Base-by-base conservation (phyloP, 352 stramenopile genomes). In the Pythium folliculosum region DNA sequence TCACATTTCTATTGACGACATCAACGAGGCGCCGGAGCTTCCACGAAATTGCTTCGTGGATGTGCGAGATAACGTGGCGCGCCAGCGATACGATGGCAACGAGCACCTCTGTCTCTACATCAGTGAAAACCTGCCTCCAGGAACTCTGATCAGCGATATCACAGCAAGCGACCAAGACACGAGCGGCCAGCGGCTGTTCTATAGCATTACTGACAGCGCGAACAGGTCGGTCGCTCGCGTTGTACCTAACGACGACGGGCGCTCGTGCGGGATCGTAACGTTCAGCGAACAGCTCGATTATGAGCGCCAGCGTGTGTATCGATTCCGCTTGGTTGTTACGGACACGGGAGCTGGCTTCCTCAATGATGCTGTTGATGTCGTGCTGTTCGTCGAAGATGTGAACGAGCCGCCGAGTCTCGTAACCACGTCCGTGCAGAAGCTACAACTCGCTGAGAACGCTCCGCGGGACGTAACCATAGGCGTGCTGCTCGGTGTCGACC, bases 31-130 rank as follows among this genome's bases (percentile, higher is more conserved):
- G 1, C 78, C 81, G 13, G 30, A 62, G 17, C 62, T 89, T 12
- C 54, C 67, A 27, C 75, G 81, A 17, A 89, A 87, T 37, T 89
- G 81, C 62, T 79, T 72, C 52, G 76, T 89, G 7, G 67, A 77
- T 38, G 1, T 51, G 13, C 48, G 71, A 8, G 62, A 80, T 48
- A 67, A 75, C 6, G 63, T 67, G 0, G 48, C 65, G 7, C 72
- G 69, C 17, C 58, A 88, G 44, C 75, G 71, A 7, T 79, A 74
- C 45, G 73, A 87, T 55, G 60, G 44, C 4, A 89, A 89, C 60
- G 53, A 80, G 14, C 75, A 89, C 19, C 61, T 88, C 3, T 89
- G 81, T 21, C 5, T 88, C 6, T 61, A 74, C 58, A 69, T 75
- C 1, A 51, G 63, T 12, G 81, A 89, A 63, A 78, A 84, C 52